Evolutionary conservation across 257 asterid species (phyloP), one percentile per base, ranked within the genome.

Genomic region (Solanum rostratum): DNA sequence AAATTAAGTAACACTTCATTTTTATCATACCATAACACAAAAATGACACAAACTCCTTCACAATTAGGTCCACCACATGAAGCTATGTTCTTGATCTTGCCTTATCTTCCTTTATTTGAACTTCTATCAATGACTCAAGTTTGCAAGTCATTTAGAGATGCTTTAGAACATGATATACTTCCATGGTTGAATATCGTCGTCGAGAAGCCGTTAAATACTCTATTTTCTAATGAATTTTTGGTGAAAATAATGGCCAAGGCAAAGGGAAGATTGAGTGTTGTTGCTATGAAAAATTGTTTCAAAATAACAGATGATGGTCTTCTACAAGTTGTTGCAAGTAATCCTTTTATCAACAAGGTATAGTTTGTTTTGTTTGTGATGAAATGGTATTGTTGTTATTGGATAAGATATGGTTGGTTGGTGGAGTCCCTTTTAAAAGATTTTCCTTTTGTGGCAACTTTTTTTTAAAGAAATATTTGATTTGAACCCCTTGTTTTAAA

Each of bases 101-200:
- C 95, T 29, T 93, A 92, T 80, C 94, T 94, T 59, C 97, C 94
- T 73, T 86, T 94, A 4, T 90, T 65, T 54, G 95, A 95, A 74
- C 97, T 96, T 59, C 45, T 93, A 29, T 55, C 86, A 50, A 86
- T 90, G 88, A 57, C 85, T 2, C 89, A 84, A 88, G 97, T 96
- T 27, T 96, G 95, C 89, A 88, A 74, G 85, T 93, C 98, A 50
- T 65, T 95, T 11, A 88, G 90, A 87, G 92, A 95, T 39, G 97
- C 97, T 52, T 73, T 93, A 65, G 57, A 88, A 54, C 59, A 84
- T 16, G 98, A 96, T 85, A 84, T 90, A 19, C 90, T 95, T 39
- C 93, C 96, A 30, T 96, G 99, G 98, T 87, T 90, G 37, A 89
- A 90, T 52, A 85, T 93, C 69, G 7, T 88, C 41, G 92, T 93